Percentiles rank a stretch among this genome's conserved stretches.
Conservation (phyloP, 768 basidiomycete species). For the Boletus subparvulus region DNA sequence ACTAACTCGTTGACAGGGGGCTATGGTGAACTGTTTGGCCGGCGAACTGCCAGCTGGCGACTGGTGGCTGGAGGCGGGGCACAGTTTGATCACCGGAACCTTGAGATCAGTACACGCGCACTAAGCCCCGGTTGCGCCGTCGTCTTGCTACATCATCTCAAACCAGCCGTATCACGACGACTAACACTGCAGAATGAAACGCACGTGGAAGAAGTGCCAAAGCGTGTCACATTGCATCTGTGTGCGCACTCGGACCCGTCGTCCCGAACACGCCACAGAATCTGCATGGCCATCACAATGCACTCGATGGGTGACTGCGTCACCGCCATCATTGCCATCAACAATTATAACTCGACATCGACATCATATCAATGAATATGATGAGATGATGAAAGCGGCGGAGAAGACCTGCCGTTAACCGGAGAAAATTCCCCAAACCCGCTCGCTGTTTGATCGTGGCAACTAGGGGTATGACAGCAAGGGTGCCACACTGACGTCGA, state of each 20-base stretch:
- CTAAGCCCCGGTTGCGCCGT: neutral
- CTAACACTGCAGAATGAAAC: conserved; percentile 10
- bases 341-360: conserved; percentile 6
- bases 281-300: neutral
- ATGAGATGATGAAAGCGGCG: neutral
- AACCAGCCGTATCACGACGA: conserved; percentile 1
- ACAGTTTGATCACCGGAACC: conserved; percentile 8
- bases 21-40: neutral
- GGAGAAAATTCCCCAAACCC: neutral
- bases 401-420: neutral
- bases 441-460: conserved; percentile 7
- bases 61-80: neutral
- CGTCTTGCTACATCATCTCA: neutral
- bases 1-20: neutral
- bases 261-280: neutral
- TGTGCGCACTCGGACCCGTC: too few species aligned
- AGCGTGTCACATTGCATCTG: too few species aligned
- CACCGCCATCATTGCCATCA: conserved; percentile 6
- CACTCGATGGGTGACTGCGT: neutral
- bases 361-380: conserved; percentile 14
- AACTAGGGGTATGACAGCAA: neutral
- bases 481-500: neutral
- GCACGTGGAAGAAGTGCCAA: conserved; percentile 4
- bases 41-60: neutral
- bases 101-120: neutral